Evolutionary conservation across 192 early-diverging fungal genomes (phyloP), one percentile per base, ranked within the genome.

Genomic region (Umbelopsis ramanniana): DNA sequence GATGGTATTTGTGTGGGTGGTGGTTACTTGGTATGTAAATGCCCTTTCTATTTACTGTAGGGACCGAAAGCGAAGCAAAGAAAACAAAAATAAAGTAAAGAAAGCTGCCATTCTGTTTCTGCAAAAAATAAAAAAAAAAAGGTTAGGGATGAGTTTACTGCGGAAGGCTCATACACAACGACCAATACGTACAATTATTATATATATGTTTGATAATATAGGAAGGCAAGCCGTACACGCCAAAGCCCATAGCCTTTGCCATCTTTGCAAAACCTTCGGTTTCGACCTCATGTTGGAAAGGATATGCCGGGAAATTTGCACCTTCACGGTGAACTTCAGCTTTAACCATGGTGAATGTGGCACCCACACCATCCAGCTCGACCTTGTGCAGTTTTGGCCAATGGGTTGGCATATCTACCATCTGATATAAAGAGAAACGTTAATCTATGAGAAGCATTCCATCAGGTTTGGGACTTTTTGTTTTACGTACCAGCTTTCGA

Each of bases 191-290:
- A 63, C 57, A 63, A 33, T 63, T 63, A 63, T 72, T 72, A 37
- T 66, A 63, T 47, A 86, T 79, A 55, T 88, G 86, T 14, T 85
- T 80, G n/a, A 88, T 82, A 37, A 82, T 80, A 74, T 88, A 88
- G 26, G 71, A 81, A 12, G 87, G 87, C 66, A 89, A 73, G 1
- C 87, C 87, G 70, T 79, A 85, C 1, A 87, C 86, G 43, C 84
- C 84, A 76, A 81, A 89, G 12, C 87, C 87, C 71, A 86, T 81
- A 3, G 82, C 84, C 55, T 86, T 86, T 55, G 87, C 87, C 53
- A 89, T 82, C 72, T 89, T 89, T 46, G 85, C 87, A 83, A 89
- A 87, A 3, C 85, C 87, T 82, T 89, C 87, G 46, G 85, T 89
- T 70, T 89, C 87, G 7, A 89, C 84, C 66, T 85, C 81, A 66